Percentiles rank a stretch among this genome's conserved stretches.
phyloP scores from a whole-genome alignment of 441 rosid species.

The Pelargonium fulgidum region DNA sequence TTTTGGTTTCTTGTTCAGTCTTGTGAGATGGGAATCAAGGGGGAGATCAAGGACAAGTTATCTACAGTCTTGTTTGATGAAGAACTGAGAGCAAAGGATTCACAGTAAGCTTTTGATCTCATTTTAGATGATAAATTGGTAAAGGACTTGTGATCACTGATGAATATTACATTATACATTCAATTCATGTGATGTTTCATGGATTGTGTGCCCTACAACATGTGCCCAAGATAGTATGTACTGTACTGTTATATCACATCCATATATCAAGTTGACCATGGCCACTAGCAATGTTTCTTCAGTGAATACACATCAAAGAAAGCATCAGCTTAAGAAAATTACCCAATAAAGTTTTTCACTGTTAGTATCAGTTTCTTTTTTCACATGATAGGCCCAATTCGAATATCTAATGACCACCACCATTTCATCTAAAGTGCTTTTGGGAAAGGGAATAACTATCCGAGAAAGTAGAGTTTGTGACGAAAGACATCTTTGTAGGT shows the following conservation, averaged over 20 bases:
- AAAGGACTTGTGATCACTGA: too few species aligned
- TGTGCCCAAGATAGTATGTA: constrained; percentile 6
- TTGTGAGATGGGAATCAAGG: constrained; percentile 51
- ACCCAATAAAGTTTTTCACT: background rate
- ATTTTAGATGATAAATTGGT: background rate
- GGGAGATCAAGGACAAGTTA: constrained; percentile 58
- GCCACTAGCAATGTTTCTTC: constrained; percentile 6
- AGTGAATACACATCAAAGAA: background rate
- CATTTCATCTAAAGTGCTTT: constrained; percentile 6
- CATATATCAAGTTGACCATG: constrained; percentile 12
- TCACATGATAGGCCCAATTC: background rate
- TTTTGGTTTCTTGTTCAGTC: constrained; percentile 25
- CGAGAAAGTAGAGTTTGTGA: too few species aligned
- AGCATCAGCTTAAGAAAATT: background rate
- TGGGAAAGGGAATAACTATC: background rate
- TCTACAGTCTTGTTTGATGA: constrained; percentile 66
- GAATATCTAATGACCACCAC: constrained; percentile 17
- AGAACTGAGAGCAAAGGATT: constrained; percentile 54
- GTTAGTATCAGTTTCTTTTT: background rate
- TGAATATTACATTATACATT: too few species aligned
- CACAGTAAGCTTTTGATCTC: constrained; percentile 55
- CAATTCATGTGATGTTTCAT: background rate
- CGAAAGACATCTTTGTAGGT: too few species aligned
- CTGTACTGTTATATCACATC: constrained; percentile 12
- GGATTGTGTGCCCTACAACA: constrained; percentile 17